phyloP scores from a whole-genome alignment of 495 filamentous ascomycete genomes.

The Tuber umbilicatum region DNA sequence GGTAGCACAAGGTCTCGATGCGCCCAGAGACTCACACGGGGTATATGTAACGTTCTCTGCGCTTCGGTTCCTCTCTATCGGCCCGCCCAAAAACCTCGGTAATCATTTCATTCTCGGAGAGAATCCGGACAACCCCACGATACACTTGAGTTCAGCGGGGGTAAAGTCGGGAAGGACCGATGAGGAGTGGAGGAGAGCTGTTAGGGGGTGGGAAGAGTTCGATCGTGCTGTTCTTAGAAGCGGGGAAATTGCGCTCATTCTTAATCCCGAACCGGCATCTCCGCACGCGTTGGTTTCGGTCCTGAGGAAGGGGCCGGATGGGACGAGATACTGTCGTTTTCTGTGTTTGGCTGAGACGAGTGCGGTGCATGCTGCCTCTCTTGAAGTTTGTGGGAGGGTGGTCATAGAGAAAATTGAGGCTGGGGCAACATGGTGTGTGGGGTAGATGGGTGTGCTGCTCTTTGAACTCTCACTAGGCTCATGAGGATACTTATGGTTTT shows the following conservation, averaged over 20 bases:
- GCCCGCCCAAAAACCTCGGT: neutral
- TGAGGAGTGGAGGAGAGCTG: neutral
- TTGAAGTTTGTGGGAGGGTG: neutral
- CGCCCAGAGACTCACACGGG: neutral
- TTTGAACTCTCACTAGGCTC: neutral
- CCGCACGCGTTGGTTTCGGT: neutral
- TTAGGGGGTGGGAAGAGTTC: neutral
- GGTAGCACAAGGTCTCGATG: neutral
- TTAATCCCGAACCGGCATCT: constrained; percentile 1
- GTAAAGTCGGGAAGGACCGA: neutral
- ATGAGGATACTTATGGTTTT: neutral
- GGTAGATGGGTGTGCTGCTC: neutral
- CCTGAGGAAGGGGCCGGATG: neutral
- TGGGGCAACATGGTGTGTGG: neutral
- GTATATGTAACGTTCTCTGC: neutral
- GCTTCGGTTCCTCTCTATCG: neutral
- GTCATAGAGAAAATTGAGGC: neutral
- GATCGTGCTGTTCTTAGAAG: neutral
- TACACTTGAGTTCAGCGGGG: neutral
- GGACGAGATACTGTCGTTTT: neutral
- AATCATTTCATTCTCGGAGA: constrained; percentile 4
- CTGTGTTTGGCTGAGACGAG: neutral
- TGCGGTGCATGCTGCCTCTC: neutral
- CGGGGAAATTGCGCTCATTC: constrained; percentile 7
- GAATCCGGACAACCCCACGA: neutral